Conservation (phyloP, 306 rosid genomes). For the Trifolium repens region DNA sequence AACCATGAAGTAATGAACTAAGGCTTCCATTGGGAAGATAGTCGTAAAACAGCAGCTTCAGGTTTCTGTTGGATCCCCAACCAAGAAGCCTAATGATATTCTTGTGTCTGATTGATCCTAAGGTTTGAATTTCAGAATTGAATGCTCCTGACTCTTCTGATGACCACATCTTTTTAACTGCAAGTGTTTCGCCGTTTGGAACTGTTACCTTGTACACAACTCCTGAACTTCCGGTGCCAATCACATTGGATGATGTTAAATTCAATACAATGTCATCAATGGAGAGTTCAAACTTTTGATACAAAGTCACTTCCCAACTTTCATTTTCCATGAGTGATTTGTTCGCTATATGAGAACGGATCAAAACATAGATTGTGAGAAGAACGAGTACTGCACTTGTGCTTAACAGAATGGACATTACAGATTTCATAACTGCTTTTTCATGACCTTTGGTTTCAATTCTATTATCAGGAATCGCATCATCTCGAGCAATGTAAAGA, state of each 20-base stretch:
- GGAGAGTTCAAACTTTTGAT: conserved; percentile 80
- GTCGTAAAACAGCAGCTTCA: conserved; percentile 85
- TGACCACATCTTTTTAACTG: conserved; percentile 97
- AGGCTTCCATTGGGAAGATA: conserved; percentile 91
- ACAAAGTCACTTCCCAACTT: conserved; percentile 79
- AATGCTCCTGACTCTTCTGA: conserved; percentile 83
- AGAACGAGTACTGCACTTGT: conserved; percentile 63
- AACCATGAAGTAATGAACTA: conserved; percentile 83
- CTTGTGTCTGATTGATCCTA: conserved; percentile 86
- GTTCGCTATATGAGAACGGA: conserved; percentile 53
- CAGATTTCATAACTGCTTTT: conserved; percentile 58
- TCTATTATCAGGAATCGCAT: conserved; percentile 38
- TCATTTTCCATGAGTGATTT: conserved; percentile 51
- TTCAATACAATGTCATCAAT: conserved; percentile 72
- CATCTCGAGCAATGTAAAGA: conserved; percentile 61
- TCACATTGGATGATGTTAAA: conserved; percentile 77
- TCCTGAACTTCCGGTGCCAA: conserved; percentile 98
- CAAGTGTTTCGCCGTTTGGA: conserved; percentile 67
- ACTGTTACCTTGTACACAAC: conserved; percentile 78
- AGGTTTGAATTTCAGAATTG: conserved; percentile 72
- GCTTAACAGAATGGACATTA: conserved; percentile 68
- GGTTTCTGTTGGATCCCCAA: conserved; percentile 74
- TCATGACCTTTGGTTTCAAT: conserved; percentile 30
- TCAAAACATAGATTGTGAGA: conserved; percentile 60
- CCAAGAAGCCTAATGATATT: conserved; percentile 88